Evolutionary conservation across 306 rosid species (phyloP), one percentile per base, ranked within the genome.

Genomic region (Cucumis hystrix): DNA sequence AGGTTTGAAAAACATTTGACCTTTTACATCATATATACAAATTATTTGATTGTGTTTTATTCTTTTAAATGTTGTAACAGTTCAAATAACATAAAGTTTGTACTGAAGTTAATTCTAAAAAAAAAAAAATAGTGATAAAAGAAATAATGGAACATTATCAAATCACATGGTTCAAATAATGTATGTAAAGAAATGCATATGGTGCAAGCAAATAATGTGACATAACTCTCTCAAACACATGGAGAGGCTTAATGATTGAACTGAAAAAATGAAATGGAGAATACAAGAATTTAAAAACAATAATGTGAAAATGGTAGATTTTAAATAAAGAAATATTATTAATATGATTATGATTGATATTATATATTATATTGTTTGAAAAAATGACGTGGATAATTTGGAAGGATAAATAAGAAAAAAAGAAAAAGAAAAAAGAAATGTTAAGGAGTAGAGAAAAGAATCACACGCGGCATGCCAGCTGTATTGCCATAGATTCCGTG

Each of bases 381-480:
- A 47, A 47, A 47, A 10, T 15, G 30, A 17, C 5, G 16, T 67
- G 74, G 74, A 67, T 67, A 67, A 67, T 67, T 40, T 18, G 3
- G 16, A 20, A 41, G 54, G 30, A n/a, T 41, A 67, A 67, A 67
- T 67, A 41, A 67, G 74, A 67, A 52, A 66, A 67, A 67, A 40
- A n/a, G 39, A 66, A 66, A 64, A 65, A 33, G 3, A 17, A 39
- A 39, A 40, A 39, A 18, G 1, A 4, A 8, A 21, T 28, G 30
- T 2, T 0, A 6, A 20, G 1, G 11, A 30, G 8, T 6, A n/a
- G 30, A 9, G 78, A 83, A 79, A 66, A 5, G 14, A 83, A 90
- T 57, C 85, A 83, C 83, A 85, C 87, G 86, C 86, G 83, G 79
- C 20, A 18, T 87, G 89, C 91, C 90, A 90, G 93, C 93, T 88